Evolutionary conservation across 352 stramenopile genomes (phyloP).

Genomic region (Peronosclerospora sorghi): DNA sequence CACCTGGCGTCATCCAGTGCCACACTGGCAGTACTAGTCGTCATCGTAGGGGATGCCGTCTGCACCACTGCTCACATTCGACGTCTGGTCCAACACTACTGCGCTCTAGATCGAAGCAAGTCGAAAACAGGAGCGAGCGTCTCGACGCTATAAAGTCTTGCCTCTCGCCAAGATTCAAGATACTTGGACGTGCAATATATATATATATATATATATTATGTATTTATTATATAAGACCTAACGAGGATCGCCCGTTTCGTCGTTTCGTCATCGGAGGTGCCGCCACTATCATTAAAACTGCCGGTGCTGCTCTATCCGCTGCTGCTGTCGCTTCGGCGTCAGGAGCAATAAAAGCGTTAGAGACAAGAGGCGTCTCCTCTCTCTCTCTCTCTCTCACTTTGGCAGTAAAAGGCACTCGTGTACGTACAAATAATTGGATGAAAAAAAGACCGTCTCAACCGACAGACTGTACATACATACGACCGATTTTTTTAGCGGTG

Average conservation of each 20-base stretch:
- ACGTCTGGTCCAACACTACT: too few relatives aligned
- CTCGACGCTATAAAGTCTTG: conserved; percentile 25
- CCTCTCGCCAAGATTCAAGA: conserved; percentile 36
- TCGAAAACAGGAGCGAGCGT: too few relatives aligned
- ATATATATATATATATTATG: too few relatives aligned
- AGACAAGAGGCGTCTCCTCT: conserved; percentile 31
- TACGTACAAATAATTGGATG: conserved; percentile 9
- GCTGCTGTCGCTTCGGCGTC: conserved; percentile 12
- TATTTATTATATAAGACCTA: conserved; percentile 26
- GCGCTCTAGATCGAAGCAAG: too few relatives aligned
- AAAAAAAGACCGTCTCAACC: conserved; percentile 5
- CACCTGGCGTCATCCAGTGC: too few relatives aligned
- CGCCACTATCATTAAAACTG: conserved; percentile 17
- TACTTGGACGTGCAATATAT: conserved; percentile 27
- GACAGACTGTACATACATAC: conserved; percentile 1
- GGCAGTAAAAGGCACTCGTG: conserved; percentile 25
- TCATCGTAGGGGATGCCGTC: too few relatives aligned
- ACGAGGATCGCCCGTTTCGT: conserved; percentile 26
- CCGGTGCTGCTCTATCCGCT: conserved; percentile 18
- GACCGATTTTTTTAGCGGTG: neutral
- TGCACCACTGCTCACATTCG: too few relatives aligned
- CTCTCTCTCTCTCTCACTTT: conserved; percentile 35
- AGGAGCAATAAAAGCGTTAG: conserved; percentile 16
- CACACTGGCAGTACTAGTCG: too few relatives aligned
- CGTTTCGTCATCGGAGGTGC: conserved; percentile 18